phyloP scores from a whole-genome alignment of 331 rosid genomes.

The Arachis monticola region DNA sequence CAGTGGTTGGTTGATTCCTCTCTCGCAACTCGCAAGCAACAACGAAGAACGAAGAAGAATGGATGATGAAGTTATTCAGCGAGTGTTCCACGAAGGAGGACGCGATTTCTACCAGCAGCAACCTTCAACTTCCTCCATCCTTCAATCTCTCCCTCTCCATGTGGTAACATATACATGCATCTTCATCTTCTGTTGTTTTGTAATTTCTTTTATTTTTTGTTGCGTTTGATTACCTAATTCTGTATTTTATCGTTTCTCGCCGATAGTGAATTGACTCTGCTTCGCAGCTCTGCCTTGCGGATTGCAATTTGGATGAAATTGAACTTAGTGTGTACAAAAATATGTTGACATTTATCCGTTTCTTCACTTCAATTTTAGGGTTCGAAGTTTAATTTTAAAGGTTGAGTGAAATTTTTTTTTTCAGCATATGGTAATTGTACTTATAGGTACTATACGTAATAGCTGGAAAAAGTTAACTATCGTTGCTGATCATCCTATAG shows the following conservation, averaged over 20 bases:
- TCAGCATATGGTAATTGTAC: slow-evolving; percentile 2
- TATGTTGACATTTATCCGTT: slow-evolving; percentile 12
- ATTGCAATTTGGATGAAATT: slow-evolving; percentile 18
- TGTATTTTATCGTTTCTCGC: slow-evolving; percentile 12
- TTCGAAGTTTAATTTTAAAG: slow-evolving; percentile 16
- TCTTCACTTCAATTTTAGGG: slow-evolving; percentile 30
- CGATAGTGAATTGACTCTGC: background rate
- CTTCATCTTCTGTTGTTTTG: background rate
- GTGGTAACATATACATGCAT: slow-evolving; percentile 58
- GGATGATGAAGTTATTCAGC: slow-evolving; percentile 96
- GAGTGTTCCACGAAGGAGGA: slow-evolving; percentile 98
- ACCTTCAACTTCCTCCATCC: slow-evolving; percentile 93
- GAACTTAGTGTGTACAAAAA: background rate
- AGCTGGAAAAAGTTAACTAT: background rate
- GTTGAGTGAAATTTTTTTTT: background rate
- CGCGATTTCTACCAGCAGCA: slow-evolving; percentile 93
- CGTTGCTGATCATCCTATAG: too few relatives aligned
- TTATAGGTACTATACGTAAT: background rate
- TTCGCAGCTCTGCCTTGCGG: background rate
- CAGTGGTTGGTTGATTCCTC: slow-evolving; percentile 35
- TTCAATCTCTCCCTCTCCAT: slow-evolving; percentile 98
- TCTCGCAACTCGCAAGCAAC: slow-evolving; percentile 23
- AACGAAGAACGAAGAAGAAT: slow-evolving; percentile 40
- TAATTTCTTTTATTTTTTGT: background rate
- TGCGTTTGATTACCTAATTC: background rate